These are phyloP conservation scores for Alternaria arborescens DNA, from an alignment of 2,329 filamentous ascomycete genomes.

Conservation along the genomic window DNA sequence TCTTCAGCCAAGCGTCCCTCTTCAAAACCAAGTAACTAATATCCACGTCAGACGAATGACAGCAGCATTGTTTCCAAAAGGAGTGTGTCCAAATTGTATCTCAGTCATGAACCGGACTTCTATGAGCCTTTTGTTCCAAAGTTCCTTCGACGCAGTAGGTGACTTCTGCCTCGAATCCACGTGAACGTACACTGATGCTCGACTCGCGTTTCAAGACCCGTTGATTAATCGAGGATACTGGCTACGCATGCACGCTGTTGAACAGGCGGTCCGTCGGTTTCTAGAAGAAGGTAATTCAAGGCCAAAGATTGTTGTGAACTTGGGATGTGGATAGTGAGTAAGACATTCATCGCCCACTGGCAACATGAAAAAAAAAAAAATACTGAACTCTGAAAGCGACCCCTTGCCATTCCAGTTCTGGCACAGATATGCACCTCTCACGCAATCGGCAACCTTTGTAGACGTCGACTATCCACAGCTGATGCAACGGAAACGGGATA, in stretches of 20 bases:
- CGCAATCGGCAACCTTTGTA: constrained; percentile 71
- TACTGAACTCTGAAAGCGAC: constrained; percentile 66
- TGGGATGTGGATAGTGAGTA: constrained; percentile 89
- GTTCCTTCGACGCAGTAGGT: constrained; percentile 71
- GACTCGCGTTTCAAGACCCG: constrained; percentile 60
- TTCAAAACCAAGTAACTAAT: constrained; percentile 10
- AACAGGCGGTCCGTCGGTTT: constrained; percentile 77
- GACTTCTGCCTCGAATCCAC: not conserved
- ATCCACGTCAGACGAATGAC: constrained; percentile 74
- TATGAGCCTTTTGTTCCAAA: constrained; percentile 89
- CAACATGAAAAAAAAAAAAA: constrained; percentile 2
- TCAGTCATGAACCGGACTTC: constrained; percentile 78
- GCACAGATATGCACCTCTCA: constrained; percentile 68
- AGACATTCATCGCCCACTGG: constrained; percentile 24
- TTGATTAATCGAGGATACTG: constrained; percentile 91
- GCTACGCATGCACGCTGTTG: constrained; percentile 83
- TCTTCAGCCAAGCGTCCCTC: constrained; percentile 1
- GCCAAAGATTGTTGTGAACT: constrained; percentile 78
- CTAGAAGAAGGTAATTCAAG: constrained; percentile 65
- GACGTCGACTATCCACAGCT: constrained; percentile 88
- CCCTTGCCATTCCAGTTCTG: constrained; percentile 86
- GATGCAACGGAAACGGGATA: constrained; percentile 75
- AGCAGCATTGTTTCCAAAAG: constrained; percentile 92
- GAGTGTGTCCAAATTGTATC: constrained; percentile 90
- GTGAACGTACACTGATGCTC: constrained; percentile 5